Percentiles rank a stretch among this genome's conserved stretches.
Evolutionary conservation across 2,329 filamentous ascomycete species (phyloP).

Genomic region (Phialophora tarda): DNA sequence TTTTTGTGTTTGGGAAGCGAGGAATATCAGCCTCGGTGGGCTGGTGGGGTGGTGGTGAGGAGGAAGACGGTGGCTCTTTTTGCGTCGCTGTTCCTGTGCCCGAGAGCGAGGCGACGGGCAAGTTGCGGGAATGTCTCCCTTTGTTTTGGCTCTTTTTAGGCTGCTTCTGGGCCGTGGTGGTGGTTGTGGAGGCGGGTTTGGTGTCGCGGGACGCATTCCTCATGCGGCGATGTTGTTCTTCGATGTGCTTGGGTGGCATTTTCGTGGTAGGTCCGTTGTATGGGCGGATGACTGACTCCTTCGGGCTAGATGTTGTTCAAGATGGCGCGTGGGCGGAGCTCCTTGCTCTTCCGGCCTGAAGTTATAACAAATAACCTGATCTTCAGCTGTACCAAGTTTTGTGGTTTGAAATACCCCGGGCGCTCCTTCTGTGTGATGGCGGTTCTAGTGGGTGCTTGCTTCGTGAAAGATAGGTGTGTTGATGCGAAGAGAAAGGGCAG

Average conservation of each 20-base stretch:
- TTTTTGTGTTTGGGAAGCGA: slow-evolving; percentile 2
- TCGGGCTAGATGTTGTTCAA: too few species aligned
- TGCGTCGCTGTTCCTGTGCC: too few species aligned
- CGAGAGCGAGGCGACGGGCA: too few species aligned
- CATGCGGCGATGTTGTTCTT: not conserved
- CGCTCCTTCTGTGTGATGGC: not conserved
- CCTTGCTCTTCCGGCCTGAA: too few species aligned
- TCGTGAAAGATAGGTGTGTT: too few species aligned
- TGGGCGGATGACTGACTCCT: too few species aligned
- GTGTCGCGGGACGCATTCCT: not conserved
- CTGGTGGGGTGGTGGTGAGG: not conserved
- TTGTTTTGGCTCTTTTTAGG: not conserved
- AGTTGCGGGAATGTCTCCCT: too few species aligned
- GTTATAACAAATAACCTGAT: not conserved
- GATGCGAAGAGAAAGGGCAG: not conserved
- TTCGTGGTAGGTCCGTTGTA: not conserved
- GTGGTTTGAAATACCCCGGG: not conserved
- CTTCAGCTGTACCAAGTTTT: not conserved
- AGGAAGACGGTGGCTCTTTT: too few species aligned
- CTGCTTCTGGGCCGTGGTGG: not conserved
- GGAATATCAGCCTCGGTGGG: not conserved
- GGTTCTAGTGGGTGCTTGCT: not conserved
- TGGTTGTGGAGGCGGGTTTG: not conserved
- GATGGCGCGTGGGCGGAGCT: too few species aligned
- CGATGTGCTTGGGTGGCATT: not conserved